A percentile compares a stretch with the other conserved stretches of the same genome.
Conservation (phyloP, 192 early-diverging fungal species). For the Funneliformis geosporum region DNA sequence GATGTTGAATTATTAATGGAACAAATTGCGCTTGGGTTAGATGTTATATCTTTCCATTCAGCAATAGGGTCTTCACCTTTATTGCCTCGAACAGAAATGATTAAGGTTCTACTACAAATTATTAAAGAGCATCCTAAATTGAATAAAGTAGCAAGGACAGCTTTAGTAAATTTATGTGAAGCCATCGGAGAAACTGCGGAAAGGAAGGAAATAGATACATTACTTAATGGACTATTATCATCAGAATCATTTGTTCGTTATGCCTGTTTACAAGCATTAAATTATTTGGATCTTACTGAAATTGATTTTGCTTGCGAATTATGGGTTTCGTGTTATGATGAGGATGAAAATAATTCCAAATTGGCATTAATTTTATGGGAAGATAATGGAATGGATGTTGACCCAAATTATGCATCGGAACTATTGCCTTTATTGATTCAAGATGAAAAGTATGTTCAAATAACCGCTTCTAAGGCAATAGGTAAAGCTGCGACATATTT, state of each 20-base stretch:
- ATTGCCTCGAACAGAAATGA: constrained; percentile 67
- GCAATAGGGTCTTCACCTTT: constrained; percentile 48
- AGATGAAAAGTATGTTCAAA: constrained; percentile 56
- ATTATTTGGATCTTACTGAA: constrained; percentile 56
- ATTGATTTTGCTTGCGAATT: constrained; percentile 66
- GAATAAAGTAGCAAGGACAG: constrained; percentile 55
- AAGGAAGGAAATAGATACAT: constrained; percentile 53
- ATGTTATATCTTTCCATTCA: constrained; percentile 66
- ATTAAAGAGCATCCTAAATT: constrained; percentile 65
- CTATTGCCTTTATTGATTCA: constrained; percentile 52
- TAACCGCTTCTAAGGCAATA: constrained; percentile 64
- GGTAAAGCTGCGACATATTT: constrained; percentile 61
- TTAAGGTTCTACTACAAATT: constrained; percentile 57
- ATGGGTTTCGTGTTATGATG: constrained; percentile 72
- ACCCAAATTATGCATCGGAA: constrained; percentile 47
- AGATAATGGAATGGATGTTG: constrained; percentile 59
- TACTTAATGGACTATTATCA: constrained; percentile 67
- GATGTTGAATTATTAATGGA: constrained; percentile 54
- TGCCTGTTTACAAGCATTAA: constrained; percentile 62
- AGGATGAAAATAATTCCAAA: constrained; percentile 55
- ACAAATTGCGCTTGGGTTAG: constrained; percentile 68
- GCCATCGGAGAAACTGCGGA: constrained; percentile 50
- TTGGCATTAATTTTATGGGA: constrained; percentile 67
- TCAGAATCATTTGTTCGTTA: constrained; percentile 68
- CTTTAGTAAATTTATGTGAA: constrained; percentile 49